Evolutionary conservation across 2,329 filamentous ascomycete genomes (phyloP), one percentile per base, ranked within the genome.

Genomic region (Aureobasidium melanogenum): DNA sequence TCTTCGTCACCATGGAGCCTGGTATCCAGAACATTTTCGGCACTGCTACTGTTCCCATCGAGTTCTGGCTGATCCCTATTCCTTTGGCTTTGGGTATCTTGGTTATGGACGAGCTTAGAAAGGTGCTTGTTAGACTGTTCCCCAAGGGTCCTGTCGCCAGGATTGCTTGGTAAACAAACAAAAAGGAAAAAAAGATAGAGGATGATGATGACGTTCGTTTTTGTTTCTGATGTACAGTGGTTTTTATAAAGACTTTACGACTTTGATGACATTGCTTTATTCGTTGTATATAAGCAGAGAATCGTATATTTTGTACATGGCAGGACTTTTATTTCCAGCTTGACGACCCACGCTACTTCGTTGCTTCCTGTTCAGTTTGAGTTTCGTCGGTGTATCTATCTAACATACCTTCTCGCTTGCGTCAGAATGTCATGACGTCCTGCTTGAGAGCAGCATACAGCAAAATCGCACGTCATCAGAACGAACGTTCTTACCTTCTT

Each of bases 1-100:
- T 83, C 9, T 82, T 83, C 44, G 80, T 82, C 9, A 81, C 80
- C 0, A 77, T 82, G 62, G 78, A 77, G 0, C 79, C 79, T 0
- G 79, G 79, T 0, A 72, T 83, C 2, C 79, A 82, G 66, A 68
- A 28, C 0, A 67, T 82, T 7, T 82, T 83, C 56, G 72, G 72
- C 3, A 83, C 80, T 0, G 76, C 77, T 0, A 73, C 74, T 1
- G 78, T 82, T 1, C 80, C 80, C 0, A 73, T 82, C 36, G 74
- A 81, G 70, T 81, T 76, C 58, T 83, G 80, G 79, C 65, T 82
- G 1, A 76, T 82, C 60, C 80, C 80, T 1, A 67, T 82, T 26
- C 77, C 79, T 7, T 68, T 83, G 14, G 80, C 77, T 0, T 62
- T 82, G 41, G 80, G 78, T 0, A 76, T 84, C 7, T 66, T 84